Base-by-base conservation (phyloP, 176 grass and related monocot genomes). In the Phoenix roebelenii region DNA sequence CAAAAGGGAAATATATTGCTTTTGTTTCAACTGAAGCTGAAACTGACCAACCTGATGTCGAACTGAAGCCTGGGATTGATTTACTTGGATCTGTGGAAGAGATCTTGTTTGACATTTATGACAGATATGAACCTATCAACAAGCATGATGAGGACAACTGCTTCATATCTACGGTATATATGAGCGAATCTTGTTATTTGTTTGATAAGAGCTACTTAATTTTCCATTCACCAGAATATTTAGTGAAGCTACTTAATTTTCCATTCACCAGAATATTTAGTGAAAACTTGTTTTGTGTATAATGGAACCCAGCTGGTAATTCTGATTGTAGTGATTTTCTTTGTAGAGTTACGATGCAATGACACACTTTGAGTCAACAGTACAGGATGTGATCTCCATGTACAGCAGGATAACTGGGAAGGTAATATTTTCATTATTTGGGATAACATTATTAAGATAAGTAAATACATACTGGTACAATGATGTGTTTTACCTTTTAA, bases 21-120 rank as follows among this genome's bases (percentile, higher is more conserved):
- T 96, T 96, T 5, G 92, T 96, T 23, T 96, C 87, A 2, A 77
- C 86, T n/a, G 77, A 96, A 82, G 92, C 92, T 26, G 92, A 96
- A 68, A 88, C 68, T 50, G 78, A 96, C n/a, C 82, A 87, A 35
- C 80, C 83, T 30, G 69, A 80, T 22, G 51, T 30, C 1, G 92
- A 96, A 72, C 69, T 96, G 7, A 90, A 88, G 51, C 80, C 80
- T 16, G 92, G 92, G 25, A 81, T 96, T 24, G 83, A 90, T 68
- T 80, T 96, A 57, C 80, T 96, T 50, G 92, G 87, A 25, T 69
- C 75, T 58, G 83, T 90, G 3, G 86, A 96, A 4, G 86, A 90
- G 72, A 64, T 87, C 64, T 90, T 96, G 57, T 80, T 85, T 4
- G 92, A 96, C 30, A 90, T 62, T 6, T 96, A 96, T 5, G 83